Percentiles rank a stretch among this genome's conserved stretches.
Conservation (phyloP, 805 yeast species). For the Kodamaea kakaduensis region DNA sequence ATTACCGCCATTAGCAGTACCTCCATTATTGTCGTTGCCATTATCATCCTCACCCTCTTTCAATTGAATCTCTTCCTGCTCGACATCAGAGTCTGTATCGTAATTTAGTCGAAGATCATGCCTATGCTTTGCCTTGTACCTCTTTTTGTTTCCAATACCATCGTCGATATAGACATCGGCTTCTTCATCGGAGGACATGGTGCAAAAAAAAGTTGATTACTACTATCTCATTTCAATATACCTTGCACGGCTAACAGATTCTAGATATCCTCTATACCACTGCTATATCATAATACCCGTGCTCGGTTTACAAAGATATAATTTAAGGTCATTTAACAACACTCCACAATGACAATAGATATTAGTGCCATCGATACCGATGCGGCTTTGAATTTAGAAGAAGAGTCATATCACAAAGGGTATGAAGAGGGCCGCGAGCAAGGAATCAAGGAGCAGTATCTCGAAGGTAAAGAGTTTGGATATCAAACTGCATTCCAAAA, state of each 20-base stretch:
- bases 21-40: constrained; percentile 24
- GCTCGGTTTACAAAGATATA: no score
- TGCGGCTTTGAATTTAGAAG: constrained; percentile 56
- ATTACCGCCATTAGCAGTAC: constrained; percentile 1
- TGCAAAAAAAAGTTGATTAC: not conserved
- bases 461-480: constrained; percentile 85
- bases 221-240: no score
- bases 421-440: constrained; percentile 64
- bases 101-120: constrained; percentile 18
- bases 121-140: constrained; percentile 15
- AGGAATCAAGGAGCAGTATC: constrained; percentile 53
- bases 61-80: constrained; percentile 5
- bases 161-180: constrained; percentile 8
- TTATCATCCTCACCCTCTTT: constrained; percentile 22
- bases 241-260: no score
- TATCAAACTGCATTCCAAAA: constrained; percentile 74
- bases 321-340: no score
- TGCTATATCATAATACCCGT: no score
- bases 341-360: constrained; percentile 4
- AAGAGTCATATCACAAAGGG: constrained; percentile 62
- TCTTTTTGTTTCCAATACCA: constrained; percentile 12
- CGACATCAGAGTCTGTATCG: constrained; percentile 23
- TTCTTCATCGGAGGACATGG: constrained; percentile 8
- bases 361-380: constrained; percentile 33
- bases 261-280: no score